Conservation (phyloP, 768 basidiomycete genomes). For the Collybia sordida region DNA sequence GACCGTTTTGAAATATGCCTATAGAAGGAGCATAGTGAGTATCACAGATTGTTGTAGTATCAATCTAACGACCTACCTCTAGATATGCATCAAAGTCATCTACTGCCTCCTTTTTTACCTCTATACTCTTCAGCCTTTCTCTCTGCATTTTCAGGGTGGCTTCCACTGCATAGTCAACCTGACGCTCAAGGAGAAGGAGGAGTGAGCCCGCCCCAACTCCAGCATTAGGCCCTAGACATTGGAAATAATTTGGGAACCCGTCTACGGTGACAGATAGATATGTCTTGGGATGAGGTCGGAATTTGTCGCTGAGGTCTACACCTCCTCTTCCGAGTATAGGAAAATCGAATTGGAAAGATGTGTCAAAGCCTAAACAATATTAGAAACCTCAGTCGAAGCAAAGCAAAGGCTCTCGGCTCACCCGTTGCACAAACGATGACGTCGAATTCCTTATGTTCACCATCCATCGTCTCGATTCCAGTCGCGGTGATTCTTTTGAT, state of each 20-base stretch:
- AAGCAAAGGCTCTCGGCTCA: constrained; percentile 16
- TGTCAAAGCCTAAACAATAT: constrained; percentile 47
- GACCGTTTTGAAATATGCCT: constrained; percentile 50
- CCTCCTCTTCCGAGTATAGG: constrained; percentile 56
- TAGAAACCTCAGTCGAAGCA: neutral
- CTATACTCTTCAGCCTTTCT: constrained; percentile 62
- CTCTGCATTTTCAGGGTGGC: constrained; percentile 60
- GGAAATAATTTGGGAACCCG: constrained; percentile 73
- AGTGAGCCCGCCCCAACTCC: constrained; percentile 55
- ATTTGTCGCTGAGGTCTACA: constrained; percentile 49
- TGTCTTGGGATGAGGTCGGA: constrained; percentile 51
- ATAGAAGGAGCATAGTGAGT: constrained; percentile 7
- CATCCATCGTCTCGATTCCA: constrained; percentile 59
- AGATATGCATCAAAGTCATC: constrained; percentile 62
- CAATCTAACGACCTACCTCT: constrained; percentile 34
- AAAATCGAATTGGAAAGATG: constrained; percentile 45
- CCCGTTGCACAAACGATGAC: constrained; percentile 66
- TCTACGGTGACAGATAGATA: constrained; percentile 61
- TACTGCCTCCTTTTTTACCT: constrained; percentile 57
- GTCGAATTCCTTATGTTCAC: constrained; percentile 53
- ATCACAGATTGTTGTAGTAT: neutral
- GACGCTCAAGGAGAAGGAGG: constrained; percentile 52
- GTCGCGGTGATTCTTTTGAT: constrained; percentile 52
- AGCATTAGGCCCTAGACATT: constrained; percentile 55
- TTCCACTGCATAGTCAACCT: constrained; percentile 55